Evolutionary conservation across 139 green algal genomes (phyloP), one percentile per base, ranked within the genome.

Genomic region (Micromonas pusilla): DNA sequence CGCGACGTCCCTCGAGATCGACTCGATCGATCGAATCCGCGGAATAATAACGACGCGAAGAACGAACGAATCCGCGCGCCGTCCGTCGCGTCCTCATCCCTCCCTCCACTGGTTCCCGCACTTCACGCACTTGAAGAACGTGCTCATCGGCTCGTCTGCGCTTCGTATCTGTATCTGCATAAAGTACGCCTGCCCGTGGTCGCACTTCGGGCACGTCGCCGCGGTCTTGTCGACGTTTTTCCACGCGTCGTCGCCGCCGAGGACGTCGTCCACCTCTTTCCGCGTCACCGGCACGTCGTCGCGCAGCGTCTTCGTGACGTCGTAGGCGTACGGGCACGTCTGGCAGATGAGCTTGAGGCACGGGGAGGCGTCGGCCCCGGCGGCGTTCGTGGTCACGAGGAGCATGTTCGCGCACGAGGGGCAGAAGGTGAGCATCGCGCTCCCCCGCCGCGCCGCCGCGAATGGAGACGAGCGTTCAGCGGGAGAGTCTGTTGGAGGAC

Each of bases 161-260:
- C 91, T 96, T 2, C 93, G 78, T 0, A 85, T 98, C 76, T 98
- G 94, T 28, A 98, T 89, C 83, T 97, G 90, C 83, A 91, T 91
- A 77, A 97, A 98, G 79, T 92, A 96, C 0, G 94, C 94, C 66
- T 93, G 63, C 19, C 86, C 77, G 80, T 96, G 81, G 1, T 64
- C 31, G 82, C 94, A 98, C 39, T 90, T 88, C 25, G 87, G 85
- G 79, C 93, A 98, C 25, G 68, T 84, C 36, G 77, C 90, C 88
- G 82, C 83, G 26, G 90, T 95, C 37, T 91, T 92, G 4, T 89
- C 81, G 2, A 93, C 92, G 77, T 96, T 96, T 72, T 93, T 91
- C 92, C 92, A 97, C 0, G 88, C 90, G 1, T 96, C 90, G 0
- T 95, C 91, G 0, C 89, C 90, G 3, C 91, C 93, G 23, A 97